Evolutionary conservation across 2,329 filamentous ascomycete species (phyloP).

Genomic region (Penicillium corylophilum): DNA sequence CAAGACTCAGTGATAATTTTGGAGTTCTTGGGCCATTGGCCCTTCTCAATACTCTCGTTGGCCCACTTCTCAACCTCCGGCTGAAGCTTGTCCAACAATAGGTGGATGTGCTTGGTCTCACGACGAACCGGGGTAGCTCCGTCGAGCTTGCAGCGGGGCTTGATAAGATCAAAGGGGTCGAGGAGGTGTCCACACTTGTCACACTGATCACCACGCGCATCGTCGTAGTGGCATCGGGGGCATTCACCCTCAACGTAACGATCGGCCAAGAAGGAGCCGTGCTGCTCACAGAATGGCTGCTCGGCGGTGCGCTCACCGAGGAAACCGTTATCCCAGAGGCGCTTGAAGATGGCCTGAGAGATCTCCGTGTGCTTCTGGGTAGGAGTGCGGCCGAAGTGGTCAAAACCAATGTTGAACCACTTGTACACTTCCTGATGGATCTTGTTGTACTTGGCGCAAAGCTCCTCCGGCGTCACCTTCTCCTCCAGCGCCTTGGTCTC

Average conservation of each 20-base stretch:
- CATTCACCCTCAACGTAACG: constrained; percentile 59
- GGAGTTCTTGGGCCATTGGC: constrained; percentile 51
- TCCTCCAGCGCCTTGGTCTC: constrained; percentile 94
- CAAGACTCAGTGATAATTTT: constrained; percentile 47
- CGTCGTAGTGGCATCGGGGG: constrained; percentile 58
- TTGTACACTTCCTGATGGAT: constrained; percentile 89
- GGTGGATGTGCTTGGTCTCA: constrained; percentile 85
- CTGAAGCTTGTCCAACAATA: constrained; percentile 82
- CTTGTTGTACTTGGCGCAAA: constrained; percentile 90
- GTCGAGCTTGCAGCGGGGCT: constrained; percentile 89
- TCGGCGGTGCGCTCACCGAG: constrained; percentile 82
- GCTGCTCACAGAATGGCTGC: constrained; percentile 82
- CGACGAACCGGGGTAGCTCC: constrained; percentile 74
- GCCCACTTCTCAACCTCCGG: constrained; percentile 76
- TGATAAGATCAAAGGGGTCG: constrained; percentile 73
- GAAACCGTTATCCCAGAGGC: constrained; percentile 85
- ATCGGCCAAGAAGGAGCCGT: constrained; percentile 70
- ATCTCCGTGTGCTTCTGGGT: constrained; percentile 88
- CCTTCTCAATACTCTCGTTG: constrained; percentile 68
- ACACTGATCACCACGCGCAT: constrained; percentile 72
- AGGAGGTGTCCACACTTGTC: constrained; percentile 71
- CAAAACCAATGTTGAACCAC: constrained; percentile 94
- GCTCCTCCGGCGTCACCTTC: constrained; percentile 73
- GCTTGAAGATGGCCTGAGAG: constrained; percentile 83
- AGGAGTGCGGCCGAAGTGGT: constrained; percentile 91